These are phyloP conservation scores for Pisolithus tinctorius DNA, from an alignment of 768 basidiomycete species.

Conservation along the genomic window DNA sequence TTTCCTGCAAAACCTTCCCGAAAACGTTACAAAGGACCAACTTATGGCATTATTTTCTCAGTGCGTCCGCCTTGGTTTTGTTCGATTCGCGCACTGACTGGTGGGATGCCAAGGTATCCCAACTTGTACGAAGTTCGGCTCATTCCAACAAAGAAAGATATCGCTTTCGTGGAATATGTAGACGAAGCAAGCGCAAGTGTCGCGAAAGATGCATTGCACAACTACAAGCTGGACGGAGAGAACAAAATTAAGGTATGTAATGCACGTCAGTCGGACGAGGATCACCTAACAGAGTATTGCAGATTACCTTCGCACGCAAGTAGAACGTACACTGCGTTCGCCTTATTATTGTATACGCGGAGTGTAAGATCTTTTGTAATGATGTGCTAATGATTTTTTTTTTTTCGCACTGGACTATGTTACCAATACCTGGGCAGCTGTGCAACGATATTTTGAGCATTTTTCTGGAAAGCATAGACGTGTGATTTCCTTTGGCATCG, in stretches of 20 bases:
- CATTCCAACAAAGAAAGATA: conserved; percentile 94
- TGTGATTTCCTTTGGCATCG: too few species aligned
- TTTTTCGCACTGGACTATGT: neutral
- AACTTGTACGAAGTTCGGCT: conserved; percentile 97
- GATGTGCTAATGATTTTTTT: neutral
- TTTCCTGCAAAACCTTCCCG: conserved; percentile 95
- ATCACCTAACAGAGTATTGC: conserved; percentile 8
- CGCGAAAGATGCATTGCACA: conserved; percentile 95
- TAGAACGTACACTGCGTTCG: conserved; percentile 24
- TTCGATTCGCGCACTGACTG: neutral
- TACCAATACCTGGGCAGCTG: too few species aligned
- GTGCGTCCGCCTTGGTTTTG: conserved; percentile 38
- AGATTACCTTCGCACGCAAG: conserved; percentile 76
- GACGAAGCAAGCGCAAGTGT: conserved; percentile 89
- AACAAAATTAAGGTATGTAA: conserved; percentile 89
- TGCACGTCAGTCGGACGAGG: neutral
- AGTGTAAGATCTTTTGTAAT: neutral
- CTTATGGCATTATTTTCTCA: conserved; percentile 88
- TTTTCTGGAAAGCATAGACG: too few species aligned
- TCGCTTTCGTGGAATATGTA: conserved; percentile 95
- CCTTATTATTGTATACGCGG: neutral
- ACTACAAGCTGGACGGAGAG: conserved; percentile 95
- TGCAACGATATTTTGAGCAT: too few species aligned
- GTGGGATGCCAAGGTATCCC: conserved; percentile 59
- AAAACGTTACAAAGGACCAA: conserved; percentile 87